These are phyloP conservation scores for Alternaria panax DNA, from an alignment of 2,329 filamentous ascomycete genomes.

Conservation along the genomic window DNA sequence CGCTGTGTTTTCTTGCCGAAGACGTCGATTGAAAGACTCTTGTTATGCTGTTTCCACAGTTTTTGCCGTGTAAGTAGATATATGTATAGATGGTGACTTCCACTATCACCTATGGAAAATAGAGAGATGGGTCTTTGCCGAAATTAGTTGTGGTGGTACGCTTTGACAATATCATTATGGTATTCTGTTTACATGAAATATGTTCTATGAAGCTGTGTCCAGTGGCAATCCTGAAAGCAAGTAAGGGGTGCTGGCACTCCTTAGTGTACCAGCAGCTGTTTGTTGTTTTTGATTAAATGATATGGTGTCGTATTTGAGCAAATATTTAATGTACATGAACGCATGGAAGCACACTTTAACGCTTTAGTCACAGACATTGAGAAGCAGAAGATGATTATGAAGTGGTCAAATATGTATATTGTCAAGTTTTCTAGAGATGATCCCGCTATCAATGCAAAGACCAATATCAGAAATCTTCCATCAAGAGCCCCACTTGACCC, in stretches of 20 bases:
- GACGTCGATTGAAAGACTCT: not conserved
- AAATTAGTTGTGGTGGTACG: not conserved
- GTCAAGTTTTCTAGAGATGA: not conserved
- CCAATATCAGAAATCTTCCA: not conserved
- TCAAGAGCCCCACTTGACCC: not conserved
- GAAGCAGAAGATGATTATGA: not conserved
- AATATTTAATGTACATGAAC: not conserved
- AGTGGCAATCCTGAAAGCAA: too few relatives aligned
- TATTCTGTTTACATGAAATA: not conserved
- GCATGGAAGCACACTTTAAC: not conserved
- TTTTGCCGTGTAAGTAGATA: not conserved
- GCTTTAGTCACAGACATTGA: not conserved
- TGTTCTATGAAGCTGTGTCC: not conserved
- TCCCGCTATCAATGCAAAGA: not conserved
- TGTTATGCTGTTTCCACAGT: not conserved
- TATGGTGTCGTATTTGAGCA: not conserved
- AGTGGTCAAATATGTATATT: not conserved
- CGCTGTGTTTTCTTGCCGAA: not conserved
- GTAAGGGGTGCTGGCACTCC: too few relatives aligned
- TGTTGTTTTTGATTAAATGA: not conserved
- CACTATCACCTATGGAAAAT: not conserved
- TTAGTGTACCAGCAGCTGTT: not conserved
- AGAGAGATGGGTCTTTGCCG: not conserved
- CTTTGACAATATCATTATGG: not conserved
- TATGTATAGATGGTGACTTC: not conserved